Base-by-base conservation (phyloP, 345 rosid species). In the Rubroshorea leprosula region DNA sequence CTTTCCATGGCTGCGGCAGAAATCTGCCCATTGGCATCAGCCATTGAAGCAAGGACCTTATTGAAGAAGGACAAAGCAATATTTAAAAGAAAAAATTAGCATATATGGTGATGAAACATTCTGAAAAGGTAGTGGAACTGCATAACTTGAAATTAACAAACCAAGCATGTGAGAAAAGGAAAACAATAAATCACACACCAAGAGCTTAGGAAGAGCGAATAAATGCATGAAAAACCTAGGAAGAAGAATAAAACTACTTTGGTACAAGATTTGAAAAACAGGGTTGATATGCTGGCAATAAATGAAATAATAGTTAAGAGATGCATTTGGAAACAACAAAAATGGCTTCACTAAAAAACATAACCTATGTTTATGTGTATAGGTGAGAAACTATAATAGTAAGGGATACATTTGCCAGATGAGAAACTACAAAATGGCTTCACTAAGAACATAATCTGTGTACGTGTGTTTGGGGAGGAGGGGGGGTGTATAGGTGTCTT, bases 21-120 rank as follows among this genome's bases (percentile, higher is more conserved):
- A 63, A 90, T 84, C 79, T 76, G 96, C 66, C 99, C 97, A 68
- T 81, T 90, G 51, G 89, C 81, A 82, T 90, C 99, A 70, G 97
- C 96, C 99, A 94, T 89, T 74, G 97, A 87, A 68, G 97, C 92
- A 64, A 93, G 94, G 66, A 89, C 88, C 99, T 92, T 72, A 19
- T 50, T 48, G 52, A 74, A 55, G 24, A 72, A 52, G n/a, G n/a
- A n/a, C n/a, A n/a, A n/a, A n/a, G n/a, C 29, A 51, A 17, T 51
- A 51, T 23, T 46, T 23, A 16, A 25, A 45, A 49, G 50, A 17
- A 26, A 23, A 20, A 38, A 45, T 26, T 45, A 44, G 14, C 27
- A 62, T 49, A 45, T 44, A 16, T 54, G 20, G 43, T 18, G 27
- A 54, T 1, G 7, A 53, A 15, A 39, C 39, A 26, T 16, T 25